A percentile compares a stretch with the other conserved stretches of the same genome.
Conservation (phyloP, 176 grass and related monocot species). For the Microstegium vimineum region DNA sequence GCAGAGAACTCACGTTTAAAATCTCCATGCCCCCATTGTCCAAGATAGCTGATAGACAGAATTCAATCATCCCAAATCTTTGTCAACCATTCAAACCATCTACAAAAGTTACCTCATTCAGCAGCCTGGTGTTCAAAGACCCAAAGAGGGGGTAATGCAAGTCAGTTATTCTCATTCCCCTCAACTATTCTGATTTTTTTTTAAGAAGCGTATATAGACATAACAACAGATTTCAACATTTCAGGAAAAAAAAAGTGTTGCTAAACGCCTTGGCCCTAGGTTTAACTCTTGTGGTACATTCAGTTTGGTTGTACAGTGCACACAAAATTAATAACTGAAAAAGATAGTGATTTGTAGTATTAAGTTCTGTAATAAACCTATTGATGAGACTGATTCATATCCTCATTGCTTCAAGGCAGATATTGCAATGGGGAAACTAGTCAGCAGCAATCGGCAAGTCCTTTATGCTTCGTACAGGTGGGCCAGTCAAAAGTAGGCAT, state of each 20-base stretch:
- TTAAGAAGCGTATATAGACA: neutral
- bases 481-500: constrained; percentile 62
- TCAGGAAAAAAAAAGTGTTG: neutral
- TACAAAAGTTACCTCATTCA: neutral
- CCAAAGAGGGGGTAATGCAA: neutral
- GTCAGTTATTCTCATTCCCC: constrained; percentile 4
- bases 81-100: neutral
- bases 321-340: neutral
- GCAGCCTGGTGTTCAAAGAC: neutral
- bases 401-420: neutral
- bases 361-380: neutral
- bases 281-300: neutral
- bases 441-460: constrained; percentile 41
- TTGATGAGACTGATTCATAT: constrained; percentile 2
- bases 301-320: neutral
- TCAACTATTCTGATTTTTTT: neutral
- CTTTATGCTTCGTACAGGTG: constrained; percentile 51
- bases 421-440: constrained; percentile 30
- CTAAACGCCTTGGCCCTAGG: neutral
- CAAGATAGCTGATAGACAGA: constrained; percentile 6
- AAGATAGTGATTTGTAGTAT: neutral
- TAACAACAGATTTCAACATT: neutral
- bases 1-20: constrained; percentile 24
- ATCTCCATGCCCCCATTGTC: neutral
- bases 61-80: neutral